phyloP scores from a whole-genome alignment of 768 basidiomycete species.

The Termitomyces sp. region DNA sequence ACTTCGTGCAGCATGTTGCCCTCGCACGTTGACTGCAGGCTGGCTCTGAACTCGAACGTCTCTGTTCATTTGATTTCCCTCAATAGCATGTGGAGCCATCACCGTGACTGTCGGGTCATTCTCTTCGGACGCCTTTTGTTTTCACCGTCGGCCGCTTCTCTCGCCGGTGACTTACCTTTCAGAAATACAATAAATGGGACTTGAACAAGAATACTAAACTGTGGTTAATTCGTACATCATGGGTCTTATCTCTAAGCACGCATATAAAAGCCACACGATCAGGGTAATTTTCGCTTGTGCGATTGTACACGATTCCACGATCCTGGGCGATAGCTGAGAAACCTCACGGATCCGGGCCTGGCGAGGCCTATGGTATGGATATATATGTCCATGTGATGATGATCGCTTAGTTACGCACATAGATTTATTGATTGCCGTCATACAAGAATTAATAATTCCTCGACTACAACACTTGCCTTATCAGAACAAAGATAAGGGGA shows the following conservation, averaged over 20 bases:
- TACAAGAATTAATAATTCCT: neutral
- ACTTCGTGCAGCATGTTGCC: neutral
- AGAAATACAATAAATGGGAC: neutral
- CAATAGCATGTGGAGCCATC: neutral
- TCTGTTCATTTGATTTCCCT: neutral
- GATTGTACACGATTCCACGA: too few relatives aligned
- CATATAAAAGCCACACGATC: neutral
- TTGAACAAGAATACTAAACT: neutral
- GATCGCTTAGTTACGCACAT: neutral
- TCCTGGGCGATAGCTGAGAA: too few relatives aligned
- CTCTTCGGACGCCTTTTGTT: neutral
- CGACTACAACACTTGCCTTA: conserved; percentile 5
- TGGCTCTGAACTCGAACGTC: neutral
- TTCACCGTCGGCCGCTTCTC: too few relatives aligned
- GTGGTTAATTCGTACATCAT: neutral
- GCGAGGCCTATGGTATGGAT: too few relatives aligned
- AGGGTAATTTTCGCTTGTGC: neutral
- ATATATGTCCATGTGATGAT: neutral
- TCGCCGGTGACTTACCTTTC: neutral
- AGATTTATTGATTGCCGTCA: neutral
- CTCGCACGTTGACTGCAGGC: neutral
- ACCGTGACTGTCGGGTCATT: too few relatives aligned
- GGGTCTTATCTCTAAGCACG: neutral
- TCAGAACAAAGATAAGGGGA: neutral
- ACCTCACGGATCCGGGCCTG: neutral